These are phyloP conservation scores for Suillus plorans DNA, from an alignment of 768 basidiomycete species.

Conservation along the genomic window DNA sequence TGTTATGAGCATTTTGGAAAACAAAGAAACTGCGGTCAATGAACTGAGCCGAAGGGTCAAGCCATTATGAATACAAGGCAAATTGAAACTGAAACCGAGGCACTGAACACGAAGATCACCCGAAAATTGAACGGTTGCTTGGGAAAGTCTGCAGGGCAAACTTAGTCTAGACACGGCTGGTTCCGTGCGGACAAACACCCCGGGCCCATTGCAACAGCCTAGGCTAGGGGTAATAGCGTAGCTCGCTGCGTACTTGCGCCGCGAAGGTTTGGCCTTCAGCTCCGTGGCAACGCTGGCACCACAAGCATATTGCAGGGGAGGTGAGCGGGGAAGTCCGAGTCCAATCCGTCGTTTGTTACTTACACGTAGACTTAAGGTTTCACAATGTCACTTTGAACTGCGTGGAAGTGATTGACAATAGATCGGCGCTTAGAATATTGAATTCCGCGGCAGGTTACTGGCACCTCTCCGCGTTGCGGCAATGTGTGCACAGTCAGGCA, in stretches of 20 bases:
- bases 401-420: not conserved
- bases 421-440: conserved; percentile 1
- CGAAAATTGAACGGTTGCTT: not conserved
- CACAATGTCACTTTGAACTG: not conserved
- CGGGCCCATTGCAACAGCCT: not conserved
- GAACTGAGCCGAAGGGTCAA: not conserved
- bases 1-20: not conserved
- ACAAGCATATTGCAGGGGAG: not conserved
- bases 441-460: not conserved
- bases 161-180: not conserved
- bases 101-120: not conserved
- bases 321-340: not conserved
- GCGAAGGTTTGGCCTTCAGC: not conserved
- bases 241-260: not conserved
- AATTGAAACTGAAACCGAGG: not conserved
- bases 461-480: not conserved
- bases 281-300: not conserved
- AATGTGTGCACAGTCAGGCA: not conserved
- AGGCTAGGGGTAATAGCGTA: not conserved
- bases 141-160: not conserved
- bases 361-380: conserved; percentile 1
- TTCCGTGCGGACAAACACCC: not conserved
- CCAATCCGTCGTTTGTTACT: not conserved
- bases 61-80: not conserved
- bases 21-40: not conserved